A percentile compares a stretch with the other conserved stretches of the same genome.
Evolutionary conservation across 495 filamentous ascomycete genomes (phyloP).

Genomic region (Aspergillus nanangensis): DNA sequence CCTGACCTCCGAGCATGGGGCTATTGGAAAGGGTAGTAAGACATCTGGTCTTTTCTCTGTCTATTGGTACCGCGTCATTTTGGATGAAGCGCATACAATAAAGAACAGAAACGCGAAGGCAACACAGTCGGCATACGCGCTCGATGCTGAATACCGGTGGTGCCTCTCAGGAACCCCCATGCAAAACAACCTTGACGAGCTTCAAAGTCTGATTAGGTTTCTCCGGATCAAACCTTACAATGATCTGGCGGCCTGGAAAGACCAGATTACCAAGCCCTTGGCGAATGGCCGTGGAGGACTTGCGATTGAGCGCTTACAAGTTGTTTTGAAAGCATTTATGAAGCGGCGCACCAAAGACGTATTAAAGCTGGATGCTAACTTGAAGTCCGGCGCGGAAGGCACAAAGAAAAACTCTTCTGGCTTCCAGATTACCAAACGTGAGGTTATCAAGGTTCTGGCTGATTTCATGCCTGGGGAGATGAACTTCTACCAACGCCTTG

Average conservation of each 20-base stretch:
- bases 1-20: conserved; percentile 80
- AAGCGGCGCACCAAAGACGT: conserved; percentile 95
- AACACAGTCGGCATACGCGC: conserved; percentile 78
- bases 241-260: conserved; percentile 77
- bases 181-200: conserved; percentile 97
- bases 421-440: conserved; percentile 84
- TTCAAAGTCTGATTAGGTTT: conserved; percentile 90
- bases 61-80: conserved; percentile 91
- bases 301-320: conserved; percentile 82
- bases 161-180: conserved; percentile 93
- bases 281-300: conserved; percentile 79
- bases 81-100: conserved; percentile 97
- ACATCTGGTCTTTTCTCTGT: conserved; percentile 84
- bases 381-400: conserved; percentile 56
- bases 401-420: conserved; percentile 50
- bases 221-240: conserved; percentile 88
- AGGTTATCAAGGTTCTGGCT: conserved; percentile 73
- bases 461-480: conserved; percentile 77
- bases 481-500: conserved; percentile 79
- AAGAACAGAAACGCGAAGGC: conserved; percentile 96
- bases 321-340: conserved; percentile 88
- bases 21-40: conserved; percentile 53
- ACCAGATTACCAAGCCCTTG: conserved; percentile 81
- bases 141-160: conserved; percentile 85
- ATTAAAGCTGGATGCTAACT: conserved; percentile 73